Base-by-base conservation (phyloP, 2,329 filamentous ascomycete genomes). In the Neoarthrinium moseri region DNA sequence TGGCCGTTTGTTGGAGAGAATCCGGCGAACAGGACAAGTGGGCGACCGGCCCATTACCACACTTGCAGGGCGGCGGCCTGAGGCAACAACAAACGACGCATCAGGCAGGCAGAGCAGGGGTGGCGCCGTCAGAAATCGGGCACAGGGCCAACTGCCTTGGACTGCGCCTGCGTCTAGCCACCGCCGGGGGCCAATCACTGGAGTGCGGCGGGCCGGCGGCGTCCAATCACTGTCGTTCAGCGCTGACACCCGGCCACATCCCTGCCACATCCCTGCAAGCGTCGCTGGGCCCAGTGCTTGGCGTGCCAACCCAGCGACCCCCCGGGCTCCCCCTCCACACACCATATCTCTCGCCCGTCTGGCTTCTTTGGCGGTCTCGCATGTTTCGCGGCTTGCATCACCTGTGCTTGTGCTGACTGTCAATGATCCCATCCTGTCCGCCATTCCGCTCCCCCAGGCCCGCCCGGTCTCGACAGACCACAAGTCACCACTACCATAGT, bases 1-100 rank as follows among this genome's bases (percentile, higher is more conserved):
- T 20, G 15, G 18, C 21, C 18, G 26, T 43, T 20, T 21, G 32
- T 30, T 50, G 56, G 56, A 57, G 23, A 45, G 33, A 42, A 42
- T 46, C 43, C 30, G 26, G 41, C 12, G 22, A 24, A 45, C 38
- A 35, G 13, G 34, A 13, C 24, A 45, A 29, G 44, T 40, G 37
- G 36, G 44, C 22, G 37, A 21, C 20, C 34, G 15, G n/a, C 15
- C 24, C 23, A 26, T 30, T 27, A 23, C 34, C 34, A 45, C 22
- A 32, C 35, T 20, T 10, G 33, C 6, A 6, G 3, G 5, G 39
- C 23, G 21, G 15, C 12, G 22, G 43, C 43, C 43, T 45, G 13
- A 45, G 43, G 43, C 34, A 44, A 21, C 18, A 12, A 30, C 4
- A 8, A 2, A 3, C 11, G 12, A 12, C 21, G 21, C 21, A 22